Base-by-base conservation (phyloP, 208 protist species). In the Trichomonas tenax region DNA sequence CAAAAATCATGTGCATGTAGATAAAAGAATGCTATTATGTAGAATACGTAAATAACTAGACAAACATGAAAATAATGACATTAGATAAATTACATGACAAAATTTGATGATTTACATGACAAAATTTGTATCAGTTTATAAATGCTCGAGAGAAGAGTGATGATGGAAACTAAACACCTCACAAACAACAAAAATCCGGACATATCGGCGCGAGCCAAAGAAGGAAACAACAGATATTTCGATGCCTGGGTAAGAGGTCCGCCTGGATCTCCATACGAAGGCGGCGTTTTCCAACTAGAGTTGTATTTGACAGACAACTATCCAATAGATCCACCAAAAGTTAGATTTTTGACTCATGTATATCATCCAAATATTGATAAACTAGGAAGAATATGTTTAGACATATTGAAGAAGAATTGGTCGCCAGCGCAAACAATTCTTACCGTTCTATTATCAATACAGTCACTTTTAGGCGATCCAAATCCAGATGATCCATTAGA, bases 231-330 rank as follows among this genome's bases (percentile, higher is more conserved):
- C 23, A 9, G 96, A n/a, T 96, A 96, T 88, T 96, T 96, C 34
- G 44, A 96, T 41, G 40, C 41, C 84, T 26, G 72, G 26, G 34
- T 96, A 21, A 49, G 96, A 82, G 96, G 96, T 3, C 96, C 96
- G 40, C 14, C 34, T 44, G 96, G 89, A 63, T 95, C 95, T n/a
- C 95, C 58, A 63, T 96, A 58, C 51, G n/a, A 96, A 97, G 97
- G 97, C 23, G 98, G 98, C 26, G 84, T 98, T 40, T 99, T 98
- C 96, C 96, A 98, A 46, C 97, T 99, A 17, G 98, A 99, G 96
- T 95, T 99, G 4, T 99, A 99, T 96, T 97, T 99, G 34, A 97
- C 98, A n/a, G 98, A 98, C 44, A 98, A 98, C 23, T 99, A 99
- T 97, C 98, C 98, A 41, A 98, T 99, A 98, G 96, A 96, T 11